Percentiles rank a stretch among this genome's conserved stretches.
These are phyloP conservation scores for Starmerella geochares DNA, from an alignment of 805 yeast genomes.

Conservation along the genomic window DNA sequence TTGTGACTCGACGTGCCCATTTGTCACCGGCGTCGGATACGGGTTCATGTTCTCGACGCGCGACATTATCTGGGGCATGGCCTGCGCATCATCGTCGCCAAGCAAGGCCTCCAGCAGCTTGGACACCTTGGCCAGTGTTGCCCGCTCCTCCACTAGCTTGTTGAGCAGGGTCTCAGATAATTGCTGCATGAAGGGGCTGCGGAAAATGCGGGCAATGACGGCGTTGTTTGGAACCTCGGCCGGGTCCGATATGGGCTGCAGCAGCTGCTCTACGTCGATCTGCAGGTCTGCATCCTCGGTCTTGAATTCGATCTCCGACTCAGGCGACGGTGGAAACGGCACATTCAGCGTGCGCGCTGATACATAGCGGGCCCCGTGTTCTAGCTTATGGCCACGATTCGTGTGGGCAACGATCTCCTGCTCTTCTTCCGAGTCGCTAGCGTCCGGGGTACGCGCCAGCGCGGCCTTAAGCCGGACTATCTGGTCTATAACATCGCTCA, in stretches of 20 bases:
- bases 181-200: constrained; percentile 43
- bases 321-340: constrained; percentile 23
- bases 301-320: constrained; percentile 28
- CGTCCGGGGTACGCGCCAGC: constrained; percentile 28
- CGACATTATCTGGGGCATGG: constrained; percentile 18
- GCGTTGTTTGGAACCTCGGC: constrained; percentile 66
- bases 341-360: constrained; percentile 37
- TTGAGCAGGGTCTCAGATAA: constrained; percentile 67
- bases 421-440: constrained; percentile 27
- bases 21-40: constrained; percentile 17
- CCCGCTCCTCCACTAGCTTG: constrained; percentile 71
- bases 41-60: constrained; percentile 3
- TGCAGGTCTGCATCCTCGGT: constrained; percentile 42
- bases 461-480: constrained; percentile 30
- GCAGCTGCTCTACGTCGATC: constrained; percentile 20
- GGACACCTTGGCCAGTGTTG: constrained; percentile 58
- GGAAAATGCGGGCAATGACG: constrained; percentile 57
- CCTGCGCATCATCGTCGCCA: constrained; percentile 64
- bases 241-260: constrained; percentile 73
- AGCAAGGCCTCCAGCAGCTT: constrained; percentile 66
- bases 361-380: constrained; percentile 40
- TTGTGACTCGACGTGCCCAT: background rate
- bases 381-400: constrained; percentile 51
- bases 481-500: constrained; percentile 10
- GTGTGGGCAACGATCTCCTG: constrained; percentile 23